Percentiles rank a stretch among this genome's conserved stretches.
phyloP scores from a whole-genome alignment of 345 rosid species.

The Ricinus communis region DNA sequence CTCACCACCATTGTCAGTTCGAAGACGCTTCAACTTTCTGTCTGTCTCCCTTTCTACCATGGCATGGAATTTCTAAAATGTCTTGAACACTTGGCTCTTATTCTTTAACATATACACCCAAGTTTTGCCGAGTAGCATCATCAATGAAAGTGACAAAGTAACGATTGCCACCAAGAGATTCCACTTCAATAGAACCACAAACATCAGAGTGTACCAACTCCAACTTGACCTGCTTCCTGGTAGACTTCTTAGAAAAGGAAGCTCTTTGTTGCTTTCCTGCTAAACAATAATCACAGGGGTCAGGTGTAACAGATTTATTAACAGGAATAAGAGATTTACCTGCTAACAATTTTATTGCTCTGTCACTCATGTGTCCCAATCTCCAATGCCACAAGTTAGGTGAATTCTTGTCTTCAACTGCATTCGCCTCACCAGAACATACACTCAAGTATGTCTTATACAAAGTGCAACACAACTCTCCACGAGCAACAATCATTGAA shows the following conservation, averaged over 20 bases:
- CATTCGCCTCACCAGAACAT: not conserved
- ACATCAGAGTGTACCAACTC: too few relatives aligned
- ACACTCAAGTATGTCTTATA: too few relatives aligned
- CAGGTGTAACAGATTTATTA: too few relatives aligned
- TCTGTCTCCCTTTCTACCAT: not conserved
- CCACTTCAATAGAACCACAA: too few relatives aligned
- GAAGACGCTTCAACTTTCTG: not conserved
- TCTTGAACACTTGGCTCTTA: not conserved
- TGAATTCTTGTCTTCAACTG: not conserved
- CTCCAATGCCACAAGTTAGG: not conserved
- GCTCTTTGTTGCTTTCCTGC: too few relatives aligned
- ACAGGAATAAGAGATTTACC: too few relatives aligned
- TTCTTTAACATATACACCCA: not conserved
- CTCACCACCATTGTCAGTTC: not conserved
- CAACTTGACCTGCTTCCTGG: too few relatives aligned
- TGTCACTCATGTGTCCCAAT: not conserved
- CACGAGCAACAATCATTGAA: not conserved
- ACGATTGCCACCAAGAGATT: too few relatives aligned
- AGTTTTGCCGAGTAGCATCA: not conserved
- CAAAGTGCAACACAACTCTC: not conserved
- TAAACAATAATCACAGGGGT: too few relatives aligned
- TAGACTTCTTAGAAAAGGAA: too few relatives aligned
- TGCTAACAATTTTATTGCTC: too few relatives aligned
- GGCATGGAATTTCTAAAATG: not conserved
- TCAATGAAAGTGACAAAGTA: too few relatives aligned